Base-by-base conservation (phyloP, 306 rosid species). In the Fagus crenata region DNA sequence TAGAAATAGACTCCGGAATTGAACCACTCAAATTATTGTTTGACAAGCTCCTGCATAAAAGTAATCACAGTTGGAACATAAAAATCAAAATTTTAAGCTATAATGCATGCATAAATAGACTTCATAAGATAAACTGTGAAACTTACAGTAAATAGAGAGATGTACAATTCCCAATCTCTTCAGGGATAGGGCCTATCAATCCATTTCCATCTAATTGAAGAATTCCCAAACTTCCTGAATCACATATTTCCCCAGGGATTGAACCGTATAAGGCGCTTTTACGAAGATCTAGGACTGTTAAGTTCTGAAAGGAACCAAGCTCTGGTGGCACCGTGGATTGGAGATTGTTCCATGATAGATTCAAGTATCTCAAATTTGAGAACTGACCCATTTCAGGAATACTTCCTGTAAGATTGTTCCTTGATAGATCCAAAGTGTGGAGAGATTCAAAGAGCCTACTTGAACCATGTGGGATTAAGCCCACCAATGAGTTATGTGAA, bases 121-220 rank as follows among this genome's bases (percentile, higher is more conserved):
- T 53, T 59, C 32, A 61, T 72, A 74, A 80, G 15, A 56, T 72
- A 75, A 80, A 80, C 65, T n/a, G 31, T 65, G 68, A 80, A 13
- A 79, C 93, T 83, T 85, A 95, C 97, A 95, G 85, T 84, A 92
- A 75, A 84, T 81, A 82, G 65, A 95, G 97, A 74, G 97, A 90
- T 18, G 95, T 76, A 36, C 98, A 95, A 72, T 95, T 95, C 72
- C 96, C 98, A 82, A 95, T 89, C 82, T 87, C 88, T 22, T 78
- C 83, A 12, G 98, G 98, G 83, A 92, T 84, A n/a, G 82, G 1
- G 18, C 96, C 97, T 7, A 75, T 65, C 69, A 95, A 79, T 49
- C 87, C 81, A 81, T 95, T 95, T 74, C 93, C 97, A 87, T 95
- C 98, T 3, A 95, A 71, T 37, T 95, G 97, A 80, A 95, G 96